These are phyloP conservation scores for Glomus cerebriforme DNA, from an alignment of 192 early-diverging fungal species.

Conservation along the genomic window DNA sequence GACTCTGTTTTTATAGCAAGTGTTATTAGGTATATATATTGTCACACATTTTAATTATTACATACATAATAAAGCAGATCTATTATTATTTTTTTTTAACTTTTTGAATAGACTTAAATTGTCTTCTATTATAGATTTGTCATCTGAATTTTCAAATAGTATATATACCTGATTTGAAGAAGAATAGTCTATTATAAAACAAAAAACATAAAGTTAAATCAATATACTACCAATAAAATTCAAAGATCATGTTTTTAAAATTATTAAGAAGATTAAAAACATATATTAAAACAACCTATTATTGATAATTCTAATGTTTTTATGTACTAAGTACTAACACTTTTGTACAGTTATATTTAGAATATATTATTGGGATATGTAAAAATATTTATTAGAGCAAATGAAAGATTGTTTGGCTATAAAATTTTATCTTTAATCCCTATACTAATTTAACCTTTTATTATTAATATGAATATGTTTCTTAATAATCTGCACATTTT, in stretches of 20 bases:
- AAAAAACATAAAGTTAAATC: not conserved
- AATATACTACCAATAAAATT: not conserved
- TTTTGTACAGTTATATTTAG: slow-evolving; percentile 13
- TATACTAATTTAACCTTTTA: not conserved
- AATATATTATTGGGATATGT: not conserved
- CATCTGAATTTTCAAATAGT: too few species aligned
- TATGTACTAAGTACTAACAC: not conserved
- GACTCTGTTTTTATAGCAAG: slow-evolving; percentile 1
- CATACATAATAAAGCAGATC: not conserved
- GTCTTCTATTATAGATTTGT: too few species aligned
- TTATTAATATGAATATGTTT: slow-evolving; percentile 1
- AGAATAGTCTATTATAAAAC: not conserved
- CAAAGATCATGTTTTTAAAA: not conserved
- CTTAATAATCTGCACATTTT: not conserved
- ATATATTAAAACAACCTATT: not conserved
- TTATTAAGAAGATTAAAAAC: not conserved
- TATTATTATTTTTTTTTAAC: not conserved
- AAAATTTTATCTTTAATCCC: too few species aligned
- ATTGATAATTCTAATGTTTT: slow-evolving; percentile 3
- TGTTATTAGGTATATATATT: slow-evolving; percentile 10
- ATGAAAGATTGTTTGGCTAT: too few species aligned
- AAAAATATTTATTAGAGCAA: too few species aligned
- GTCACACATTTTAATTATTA: slow-evolving; percentile 17
- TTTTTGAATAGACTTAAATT: too few species aligned
- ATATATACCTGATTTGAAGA: too few species aligned